These are phyloP conservation scores for Endocalyx cinctus DNA, from an alignment of 2,329 filamentous ascomycete species.

Conservation along the genomic window DNA sequence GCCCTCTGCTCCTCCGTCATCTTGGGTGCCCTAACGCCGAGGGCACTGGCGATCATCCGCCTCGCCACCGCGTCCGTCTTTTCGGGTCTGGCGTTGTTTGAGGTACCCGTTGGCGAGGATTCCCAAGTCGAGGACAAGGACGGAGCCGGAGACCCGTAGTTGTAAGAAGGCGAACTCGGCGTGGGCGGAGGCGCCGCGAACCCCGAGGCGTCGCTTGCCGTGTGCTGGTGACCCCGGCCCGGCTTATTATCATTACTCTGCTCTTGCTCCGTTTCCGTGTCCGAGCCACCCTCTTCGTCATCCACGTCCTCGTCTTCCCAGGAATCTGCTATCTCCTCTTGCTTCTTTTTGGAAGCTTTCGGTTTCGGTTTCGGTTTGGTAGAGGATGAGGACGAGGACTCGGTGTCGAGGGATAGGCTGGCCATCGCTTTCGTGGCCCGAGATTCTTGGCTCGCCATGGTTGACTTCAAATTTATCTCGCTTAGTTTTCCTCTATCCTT, in stretches of 20 bases:
- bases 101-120: conserved; percentile 5
- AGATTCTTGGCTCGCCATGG: conserved; percentile 18
- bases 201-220: conserved; percentile 25
- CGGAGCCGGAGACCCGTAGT: neutral
- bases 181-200: conserved; percentile 61
- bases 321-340: conserved; percentile 55
- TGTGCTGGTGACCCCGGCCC: conserved; percentile 17
- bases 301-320: conserved; percentile 67
- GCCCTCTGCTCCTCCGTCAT: conserved; percentile 84
- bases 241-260: conserved; percentile 13
- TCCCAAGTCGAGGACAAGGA: conserved; percentile 5
- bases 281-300: conserved; percentile 16
- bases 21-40: conserved; percentile 76
- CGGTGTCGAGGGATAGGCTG: conserved; percentile 25
- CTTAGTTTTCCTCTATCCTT: too few species aligned
- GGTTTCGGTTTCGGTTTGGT: conserved; percentile 13
- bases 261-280: conserved; percentile 13
- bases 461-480: too few species aligned
- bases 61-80: conserved; percentile 91
- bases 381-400: conserved; percentile 4
- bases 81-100: conserved; percentile 51
- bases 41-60: conserved; percentile 80
- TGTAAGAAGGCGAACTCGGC: conserved; percentile 52
- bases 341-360: conserved; percentile 28
- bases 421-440: conserved; percentile 20